Conservation (phyloP, 2,329 filamentous ascomycete genomes). For the Sporothrix globosa region DNA sequence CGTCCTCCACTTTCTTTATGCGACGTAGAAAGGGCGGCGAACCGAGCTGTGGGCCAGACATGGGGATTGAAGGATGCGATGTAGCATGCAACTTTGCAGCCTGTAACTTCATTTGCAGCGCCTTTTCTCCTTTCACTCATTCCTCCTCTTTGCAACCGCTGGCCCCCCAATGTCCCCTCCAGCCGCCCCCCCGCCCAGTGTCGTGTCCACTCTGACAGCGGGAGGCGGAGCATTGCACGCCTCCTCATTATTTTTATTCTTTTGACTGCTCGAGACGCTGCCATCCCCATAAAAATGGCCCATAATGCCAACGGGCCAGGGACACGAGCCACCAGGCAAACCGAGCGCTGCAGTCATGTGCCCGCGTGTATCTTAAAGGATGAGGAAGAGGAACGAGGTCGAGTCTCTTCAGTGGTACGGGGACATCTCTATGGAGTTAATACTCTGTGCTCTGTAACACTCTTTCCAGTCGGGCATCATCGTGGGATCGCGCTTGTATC, state of each 20-base stretch:
- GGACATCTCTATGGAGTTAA: too few species aligned
- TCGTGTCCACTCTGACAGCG: not conserved
- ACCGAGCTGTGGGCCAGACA: slow-evolving; percentile 1
- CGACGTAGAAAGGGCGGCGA: not conserved
- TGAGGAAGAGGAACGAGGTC: not conserved
- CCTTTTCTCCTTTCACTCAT: not conserved
- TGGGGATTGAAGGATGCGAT: not conserved
- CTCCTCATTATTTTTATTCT: not conserved
- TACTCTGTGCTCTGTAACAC: too few species aligned
- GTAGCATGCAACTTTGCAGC: too few species aligned
- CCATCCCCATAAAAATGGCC: not conserved
- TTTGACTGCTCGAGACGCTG: not conserved
- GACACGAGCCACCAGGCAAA: slow-evolving; percentile 28
- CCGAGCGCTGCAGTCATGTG: slow-evolving; percentile 27
- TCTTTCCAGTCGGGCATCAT: not conserved
- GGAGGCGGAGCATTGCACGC: slow-evolving; percentile 6
- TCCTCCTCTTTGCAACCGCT: not conserved
- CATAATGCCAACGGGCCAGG: not conserved
- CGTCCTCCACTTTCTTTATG: not conserved
- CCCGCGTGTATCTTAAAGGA: not conserved
- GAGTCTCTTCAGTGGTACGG: not conserved
- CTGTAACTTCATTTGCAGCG: not conserved
- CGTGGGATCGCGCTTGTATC: slow-evolving; percentile 9
- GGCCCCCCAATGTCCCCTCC: slow-evolving; percentile 1
- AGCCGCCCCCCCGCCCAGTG: not conserved